phyloP scores from a whole-genome alignment of 208 protist genomes.

The Phytomonas sp. region DNA sequence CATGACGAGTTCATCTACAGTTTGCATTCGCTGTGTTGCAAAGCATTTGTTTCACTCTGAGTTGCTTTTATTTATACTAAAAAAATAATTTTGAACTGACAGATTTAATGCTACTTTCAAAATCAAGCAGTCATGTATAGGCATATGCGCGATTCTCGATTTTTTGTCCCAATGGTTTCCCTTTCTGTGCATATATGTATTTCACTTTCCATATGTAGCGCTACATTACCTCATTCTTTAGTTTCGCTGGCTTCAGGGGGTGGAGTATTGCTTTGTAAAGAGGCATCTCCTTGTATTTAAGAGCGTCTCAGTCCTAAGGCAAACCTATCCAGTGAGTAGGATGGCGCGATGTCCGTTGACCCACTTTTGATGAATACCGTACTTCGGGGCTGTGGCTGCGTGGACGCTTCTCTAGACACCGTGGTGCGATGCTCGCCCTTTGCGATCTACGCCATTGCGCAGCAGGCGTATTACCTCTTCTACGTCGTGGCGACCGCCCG shows the following conservation, averaged over 20 bases:
- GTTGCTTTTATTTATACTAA: slow-evolving; percentile 1
- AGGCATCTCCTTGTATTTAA: background rate
- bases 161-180: background rate
- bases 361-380: slow-evolving; percentile 42
- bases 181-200: slow-evolving; percentile 6
- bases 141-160: background rate
- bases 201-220: background rate
- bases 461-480: slow-evolving; percentile 56
- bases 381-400: slow-evolving; percentile 35
- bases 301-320: background rate
- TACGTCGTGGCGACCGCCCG: slow-evolving; percentile 33
- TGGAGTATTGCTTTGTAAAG: background rate
- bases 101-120: background rate
- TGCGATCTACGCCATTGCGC: slow-evolving; percentile 37
- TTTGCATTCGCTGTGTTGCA: slow-evolving; percentile 1
- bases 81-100: background rate
- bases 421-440: slow-evolving; percentile 43
- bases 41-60: background rate
- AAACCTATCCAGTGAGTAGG: slow-evolving; percentile 1
- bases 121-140: background rate
- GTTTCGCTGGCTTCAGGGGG: no score
- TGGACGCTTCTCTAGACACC: slow-evolving; percentile 34
- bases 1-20: background rate
- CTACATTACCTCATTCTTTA: background rate
- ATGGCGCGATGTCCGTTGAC: slow-evolving; percentile 13